These are phyloP conservation scores for Pyricularia sp. DNA, from an alignment of 2,329 filamentous ascomycete species.

Conservation along the genomic window DNA sequence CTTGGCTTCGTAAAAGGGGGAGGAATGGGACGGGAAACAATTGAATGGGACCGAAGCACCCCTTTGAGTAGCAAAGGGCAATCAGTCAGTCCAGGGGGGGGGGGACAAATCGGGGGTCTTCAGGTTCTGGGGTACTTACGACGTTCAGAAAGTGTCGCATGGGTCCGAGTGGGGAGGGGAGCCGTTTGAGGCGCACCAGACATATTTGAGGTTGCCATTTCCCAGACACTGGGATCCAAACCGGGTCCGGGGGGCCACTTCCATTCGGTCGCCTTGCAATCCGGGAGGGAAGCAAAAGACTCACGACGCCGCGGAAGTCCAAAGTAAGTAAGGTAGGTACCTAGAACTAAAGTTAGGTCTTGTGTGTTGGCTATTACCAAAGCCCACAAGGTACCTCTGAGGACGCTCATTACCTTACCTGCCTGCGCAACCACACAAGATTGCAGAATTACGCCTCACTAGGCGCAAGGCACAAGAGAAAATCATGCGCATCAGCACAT, in stretches of 20 bases:
- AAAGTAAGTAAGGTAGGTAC: too few species aligned
- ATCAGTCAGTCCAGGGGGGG: not conserved
- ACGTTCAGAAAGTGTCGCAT: not conserved
- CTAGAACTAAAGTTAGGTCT: too few species aligned
- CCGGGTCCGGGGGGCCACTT: not conserved
- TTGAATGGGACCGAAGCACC: not conserved
- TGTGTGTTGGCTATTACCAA: not conserved
- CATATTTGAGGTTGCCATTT: not conserved
- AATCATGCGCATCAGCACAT: not conserved
- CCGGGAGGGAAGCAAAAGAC: not conserved
- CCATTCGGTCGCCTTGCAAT: not conserved
- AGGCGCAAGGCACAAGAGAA: not conserved
- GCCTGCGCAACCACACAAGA: not conserved
- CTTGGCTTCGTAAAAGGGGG: not conserved
- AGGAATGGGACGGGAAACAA: not conserved
- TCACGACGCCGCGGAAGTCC: not conserved
- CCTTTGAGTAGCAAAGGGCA: not conserved
- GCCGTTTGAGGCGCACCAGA: not conserved
- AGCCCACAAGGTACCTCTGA: too few species aligned
- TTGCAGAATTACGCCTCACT: not conserved
- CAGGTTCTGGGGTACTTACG: not conserved
- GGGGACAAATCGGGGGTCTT: not conserved
- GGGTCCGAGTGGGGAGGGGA: not conserved
- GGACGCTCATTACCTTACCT: too few species aligned
- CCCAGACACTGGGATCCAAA: not conserved